phyloP scores from a whole-genome alignment of 441 rosid species.

The Capsella rubella region DNA sequence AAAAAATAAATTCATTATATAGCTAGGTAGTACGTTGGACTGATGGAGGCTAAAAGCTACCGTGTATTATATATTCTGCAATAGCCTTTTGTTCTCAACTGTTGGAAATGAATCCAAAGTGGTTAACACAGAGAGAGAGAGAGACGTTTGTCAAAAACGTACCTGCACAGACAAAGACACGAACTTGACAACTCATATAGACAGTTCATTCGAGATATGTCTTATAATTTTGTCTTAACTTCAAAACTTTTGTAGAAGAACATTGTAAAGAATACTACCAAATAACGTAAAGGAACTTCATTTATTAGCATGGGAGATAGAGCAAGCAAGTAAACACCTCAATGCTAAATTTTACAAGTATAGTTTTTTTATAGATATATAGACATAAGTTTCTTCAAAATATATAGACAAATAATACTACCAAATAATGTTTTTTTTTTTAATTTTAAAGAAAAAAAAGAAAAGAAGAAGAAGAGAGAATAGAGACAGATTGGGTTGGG shows the following conservation, averaged over 20 bases:
- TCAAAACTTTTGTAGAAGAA: background rate
- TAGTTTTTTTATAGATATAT: background rate
- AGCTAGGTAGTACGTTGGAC: background rate
- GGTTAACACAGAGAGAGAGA: background rate
- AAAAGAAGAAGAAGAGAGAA: background rate
- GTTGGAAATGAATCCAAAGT: constrained; percentile 15
- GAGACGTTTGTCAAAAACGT: background rate
- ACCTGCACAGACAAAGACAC: background rate
- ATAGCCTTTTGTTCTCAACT: background rate
- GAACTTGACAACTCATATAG: constrained; percentile 19
- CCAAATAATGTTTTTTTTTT: background rate
- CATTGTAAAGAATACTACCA: no score
- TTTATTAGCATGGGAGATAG: no score
- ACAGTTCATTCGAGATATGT: constrained; percentile 1
- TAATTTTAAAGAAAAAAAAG: no score
- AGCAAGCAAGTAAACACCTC: no score
- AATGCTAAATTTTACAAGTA: background rate
- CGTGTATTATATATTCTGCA: background rate
- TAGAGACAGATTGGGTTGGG: constrained; percentile 30
- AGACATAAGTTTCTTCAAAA: no score
- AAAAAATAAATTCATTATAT: background rate
- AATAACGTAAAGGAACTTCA: no score
- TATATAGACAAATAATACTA: background rate
- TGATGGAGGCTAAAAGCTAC: background rate
- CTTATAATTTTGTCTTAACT: background rate